These are phyloP conservation scores for Boletus subcaerulescens DNA, from an alignment of 768 basidiomycete genomes.

Conservation along the genomic window DNA sequence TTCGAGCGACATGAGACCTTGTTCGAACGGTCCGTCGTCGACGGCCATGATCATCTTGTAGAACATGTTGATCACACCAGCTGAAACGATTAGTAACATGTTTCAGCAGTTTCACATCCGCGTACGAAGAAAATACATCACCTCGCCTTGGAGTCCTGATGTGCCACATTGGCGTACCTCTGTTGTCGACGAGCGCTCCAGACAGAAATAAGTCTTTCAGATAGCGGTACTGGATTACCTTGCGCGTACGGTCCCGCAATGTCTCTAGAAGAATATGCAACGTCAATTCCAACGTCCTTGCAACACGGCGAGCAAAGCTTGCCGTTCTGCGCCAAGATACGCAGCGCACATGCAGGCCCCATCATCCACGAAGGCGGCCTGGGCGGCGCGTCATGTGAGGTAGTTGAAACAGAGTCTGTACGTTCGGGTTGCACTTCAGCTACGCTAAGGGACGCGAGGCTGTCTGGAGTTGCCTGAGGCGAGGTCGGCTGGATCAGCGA, in stretches of 20 bases:
- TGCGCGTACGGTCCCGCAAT: constrained; percentile 2
- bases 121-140: not conserved
- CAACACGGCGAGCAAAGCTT: not conserved
- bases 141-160: constrained; percentile 18
- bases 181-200: constrained; percentile 9
- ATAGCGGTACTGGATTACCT: constrained; percentile 6
- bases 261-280: not conserved
- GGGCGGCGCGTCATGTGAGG: not conserved
- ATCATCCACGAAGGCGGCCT: constrained; percentile 18
- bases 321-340: constrained; percentile 11
- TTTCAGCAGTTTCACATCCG: not conserved
- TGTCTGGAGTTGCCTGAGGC: not conserved
- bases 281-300: not conserved
- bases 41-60: constrained; percentile 20
- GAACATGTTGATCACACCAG: constrained; percentile 12
- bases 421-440: not conserved
- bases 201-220: constrained; percentile 18
- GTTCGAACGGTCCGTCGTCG: constrained; percentile 14
- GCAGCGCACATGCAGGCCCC: constrained; percentile 21
- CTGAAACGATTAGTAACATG: not conserved
- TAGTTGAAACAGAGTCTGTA: too few relatives aligned
- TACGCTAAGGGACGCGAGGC: not conserved
- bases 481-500: too few relatives aligned
- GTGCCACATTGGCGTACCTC: constrained; percentile 11
- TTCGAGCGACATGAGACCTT: constrained; percentile 18